Evolutionary conservation across 2,329 filamentous ascomycete genomes (phyloP).

Genomic region (Alternaria conjuncta): DNA sequence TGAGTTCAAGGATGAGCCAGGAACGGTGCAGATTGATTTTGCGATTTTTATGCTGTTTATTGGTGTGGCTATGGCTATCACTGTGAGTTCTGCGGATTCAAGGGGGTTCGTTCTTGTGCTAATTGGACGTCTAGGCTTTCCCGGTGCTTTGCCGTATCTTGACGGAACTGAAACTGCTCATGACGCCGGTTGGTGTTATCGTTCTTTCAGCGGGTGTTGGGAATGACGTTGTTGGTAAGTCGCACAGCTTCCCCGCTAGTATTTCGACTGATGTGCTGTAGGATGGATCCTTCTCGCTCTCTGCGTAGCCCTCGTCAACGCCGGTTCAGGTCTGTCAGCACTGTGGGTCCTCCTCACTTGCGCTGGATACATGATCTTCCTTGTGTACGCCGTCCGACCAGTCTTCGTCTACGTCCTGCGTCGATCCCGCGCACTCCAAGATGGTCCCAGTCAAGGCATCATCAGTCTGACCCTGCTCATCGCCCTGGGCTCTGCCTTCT

Average conservation of each 20-base stretch:
- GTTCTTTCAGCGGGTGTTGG: slow-evolving; percentile 89
- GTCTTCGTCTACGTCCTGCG: slow-evolving; percentile 76
- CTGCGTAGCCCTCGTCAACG: slow-evolving; percentile 92
- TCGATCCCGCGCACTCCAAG: slow-evolving; percentile 78
- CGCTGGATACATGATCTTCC: slow-evolving; percentile 76
- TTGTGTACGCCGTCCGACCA: slow-evolving; percentile 75
- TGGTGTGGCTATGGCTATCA: slow-evolving; percentile 92
- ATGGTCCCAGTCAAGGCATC: slow-evolving; percentile 85
- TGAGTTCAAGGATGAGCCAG: slow-evolving; percentile 67
- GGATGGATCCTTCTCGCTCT: slow-evolving; percentile 91
- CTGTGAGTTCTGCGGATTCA: slow-evolving; percentile 56
- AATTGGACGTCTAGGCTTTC: slow-evolving; percentile 61
- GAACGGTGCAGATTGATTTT: slow-evolving; percentile 65
- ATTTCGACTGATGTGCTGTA: slow-evolving; percentile 18
- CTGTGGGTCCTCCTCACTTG: slow-evolving; percentile 82
- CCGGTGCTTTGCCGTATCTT: slow-evolving; percentile 93
- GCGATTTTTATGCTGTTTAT: slow-evolving; percentile 77
- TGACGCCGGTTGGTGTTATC: slow-evolving; percentile 84
- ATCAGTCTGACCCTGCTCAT: slow-evolving; percentile 83
- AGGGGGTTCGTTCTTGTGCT: slow-evolving; percentile 13
- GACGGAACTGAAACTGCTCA: slow-evolving; percentile 85
- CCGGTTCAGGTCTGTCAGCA: slow-evolving; percentile 79
- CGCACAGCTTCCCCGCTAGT: not conserved
- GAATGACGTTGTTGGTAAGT: slow-evolving; percentile 77
- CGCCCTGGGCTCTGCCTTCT: slow-evolving; percentile 80